Base-by-base conservation (phyloP, 163 green algal genomes). In the Chlamydomonas reinhardtii region DNA sequence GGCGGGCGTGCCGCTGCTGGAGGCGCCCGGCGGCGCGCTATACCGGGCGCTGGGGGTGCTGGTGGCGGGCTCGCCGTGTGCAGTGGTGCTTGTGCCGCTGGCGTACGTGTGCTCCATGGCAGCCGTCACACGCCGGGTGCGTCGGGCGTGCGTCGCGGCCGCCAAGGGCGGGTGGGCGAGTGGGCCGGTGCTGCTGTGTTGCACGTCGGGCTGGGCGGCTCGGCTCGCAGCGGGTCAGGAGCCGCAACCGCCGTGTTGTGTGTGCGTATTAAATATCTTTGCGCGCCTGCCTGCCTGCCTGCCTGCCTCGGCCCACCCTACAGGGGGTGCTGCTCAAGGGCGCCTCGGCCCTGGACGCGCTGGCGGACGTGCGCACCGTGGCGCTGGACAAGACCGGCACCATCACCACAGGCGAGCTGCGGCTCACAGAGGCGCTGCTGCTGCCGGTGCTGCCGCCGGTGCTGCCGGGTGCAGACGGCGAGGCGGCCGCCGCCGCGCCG, bases 341-440 rank as follows among this genome's bases (percentile, higher is more conserved):
- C 29, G 95, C 95, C 14, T 88, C 91, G 0, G 95, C 97, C 16
- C 85, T 99, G 59, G 98, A 99, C 82, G 95, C 95, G 0, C 90
- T 99, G 66, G 85, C 88, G 1, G 73, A 54, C 9, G 97, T 93
- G 90, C 86, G 62, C 11, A 95, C 91, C 2, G 90, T 99, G 0
- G 97, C 94, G 4, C 95, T 99, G 54, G 98, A 99, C 92, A 99
- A 99, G 93, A 99, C 98, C n/a, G 92, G 97, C 74, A 99, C 97
- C 34, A 93, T 99, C 31, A 99, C 97, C 19, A 97, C 93, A 0
- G 97, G 97, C 52, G 75, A 90, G 32, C 93, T 99, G 17, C 88
- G 86, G 32, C 95, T 96, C 71, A 95, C 93, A 2, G 87, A 93
- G 39, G 90, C 88, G n/a, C 77, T 76, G 48, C 88, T 95, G 73